A percentile compares a stretch with the other conserved stretches of the same genome.
These are phyloP conservation scores for Gossypium rotundifolium DNA, from an alignment of 345 rosid species.

Conservation along the genomic window DNA sequence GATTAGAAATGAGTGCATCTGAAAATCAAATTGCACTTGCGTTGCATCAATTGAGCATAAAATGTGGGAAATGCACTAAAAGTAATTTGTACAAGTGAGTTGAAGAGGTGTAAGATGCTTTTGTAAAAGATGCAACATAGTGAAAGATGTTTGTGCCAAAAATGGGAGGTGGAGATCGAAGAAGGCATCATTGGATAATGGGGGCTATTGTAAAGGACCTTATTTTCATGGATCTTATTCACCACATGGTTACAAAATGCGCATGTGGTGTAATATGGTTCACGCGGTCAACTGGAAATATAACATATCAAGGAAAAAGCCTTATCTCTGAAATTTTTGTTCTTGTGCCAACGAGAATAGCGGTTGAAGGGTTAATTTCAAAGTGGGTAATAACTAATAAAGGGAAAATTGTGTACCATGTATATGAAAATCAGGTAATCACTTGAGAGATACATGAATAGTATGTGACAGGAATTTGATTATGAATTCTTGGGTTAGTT, in stretches of 20 bases:
- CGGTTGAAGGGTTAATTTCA: not conserved
- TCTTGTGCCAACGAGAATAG: not conserved
- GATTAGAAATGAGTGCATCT: not conserved
- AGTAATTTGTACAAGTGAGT: not conserved
- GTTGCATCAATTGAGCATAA: not conserved
- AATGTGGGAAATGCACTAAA: not conserved
- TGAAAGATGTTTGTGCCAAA: not conserved
- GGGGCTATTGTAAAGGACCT: not conserved
- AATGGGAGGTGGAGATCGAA: not conserved
- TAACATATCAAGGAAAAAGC: not conserved
- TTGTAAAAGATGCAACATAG: not conserved
- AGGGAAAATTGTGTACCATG: not conserved
- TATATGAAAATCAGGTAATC: not conserved
- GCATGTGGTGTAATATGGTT: not conserved
- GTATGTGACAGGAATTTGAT: not conserved
- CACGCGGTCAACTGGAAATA: not conserved
- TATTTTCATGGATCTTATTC: not conserved
- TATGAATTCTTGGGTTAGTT: not conserved
- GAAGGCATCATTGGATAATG: not conserved
- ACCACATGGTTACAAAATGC: not conserved
- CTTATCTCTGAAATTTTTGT: not conserved
- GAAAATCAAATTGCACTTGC: not conserved
- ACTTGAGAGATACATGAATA: not conserved
- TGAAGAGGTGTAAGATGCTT: not conserved
- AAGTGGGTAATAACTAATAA: not conserved